A percentile compares a stretch with the other conserved stretches of the same genome.
Conservation (phyloP, 2,329 filamentous ascomycete species). For the Ampelomyces quisqualis region DNA sequence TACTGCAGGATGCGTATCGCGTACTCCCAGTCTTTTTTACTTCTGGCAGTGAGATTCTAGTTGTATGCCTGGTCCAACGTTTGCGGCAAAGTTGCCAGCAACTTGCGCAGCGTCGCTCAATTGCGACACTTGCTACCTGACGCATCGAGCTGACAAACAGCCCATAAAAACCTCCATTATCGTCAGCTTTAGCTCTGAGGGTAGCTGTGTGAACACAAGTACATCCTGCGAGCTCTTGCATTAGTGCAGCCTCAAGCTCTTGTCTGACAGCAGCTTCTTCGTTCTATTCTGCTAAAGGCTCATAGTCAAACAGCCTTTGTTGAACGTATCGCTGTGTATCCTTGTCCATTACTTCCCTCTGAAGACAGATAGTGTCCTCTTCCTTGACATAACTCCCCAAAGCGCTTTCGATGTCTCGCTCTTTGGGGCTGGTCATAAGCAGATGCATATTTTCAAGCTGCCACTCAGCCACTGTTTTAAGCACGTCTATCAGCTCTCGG, state of each 20-base stretch:
- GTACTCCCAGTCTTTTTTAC: slow-evolving; percentile 13
- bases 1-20: slow-evolving; percentile 27
- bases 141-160: slow-evolving; percentile 16
- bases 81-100: slow-evolving; percentile 13
- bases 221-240: slow-evolving; percentile 19
- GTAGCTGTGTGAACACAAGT: not conserved
- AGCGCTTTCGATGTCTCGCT: slow-evolving; percentile 5
- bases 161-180: slow-evolving; percentile 21
- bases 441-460: slow-evolving; percentile 16
- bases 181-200: not conserved
- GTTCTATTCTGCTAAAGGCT: slow-evolving; percentile 9
- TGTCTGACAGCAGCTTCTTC: slow-evolving; percentile 21
- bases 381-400: not conserved
- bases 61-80: slow-evolving; percentile 20
- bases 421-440: slow-evolving; percentile 23
- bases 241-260: slow-evolving; percentile 29
- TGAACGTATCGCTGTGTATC: not conserved
- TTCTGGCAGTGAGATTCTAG: slow-evolving; percentile 13
- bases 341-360: not conserved
- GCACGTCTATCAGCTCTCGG: slow-evolving; percentile 13
- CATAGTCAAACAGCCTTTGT: not conserved
- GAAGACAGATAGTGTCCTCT: not conserved
- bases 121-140: slow-evolving; percentile 13
- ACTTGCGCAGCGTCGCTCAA: slow-evolving; percentile 8
- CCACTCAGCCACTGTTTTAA: slow-evolving; percentile 20